These are phyloP conservation scores for Camellia lanceoleosa DNA, from an alignment of 148 eudicot genomes.

Conservation along the genomic window DNA sequence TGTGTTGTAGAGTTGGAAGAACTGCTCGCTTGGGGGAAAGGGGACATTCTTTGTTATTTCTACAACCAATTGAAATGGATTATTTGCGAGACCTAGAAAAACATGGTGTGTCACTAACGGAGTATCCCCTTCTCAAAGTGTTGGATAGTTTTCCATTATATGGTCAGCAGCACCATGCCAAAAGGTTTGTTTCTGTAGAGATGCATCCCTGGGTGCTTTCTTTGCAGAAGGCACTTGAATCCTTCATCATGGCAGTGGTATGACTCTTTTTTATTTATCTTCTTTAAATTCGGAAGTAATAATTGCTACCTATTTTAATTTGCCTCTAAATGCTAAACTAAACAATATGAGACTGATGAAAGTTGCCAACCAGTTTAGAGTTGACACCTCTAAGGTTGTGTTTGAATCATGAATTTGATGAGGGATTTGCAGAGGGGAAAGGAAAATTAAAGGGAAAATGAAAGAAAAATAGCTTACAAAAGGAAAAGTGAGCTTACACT, in stretches of 20 bases:
- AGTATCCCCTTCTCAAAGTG: constrained; percentile 73
- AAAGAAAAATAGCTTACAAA: no score
- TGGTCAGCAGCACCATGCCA: constrained; percentile 49
- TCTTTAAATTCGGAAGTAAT: neutral
- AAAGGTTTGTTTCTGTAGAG: constrained; percentile 62
- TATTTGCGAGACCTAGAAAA: constrained; percentile 76
- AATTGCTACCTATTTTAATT: neutral
- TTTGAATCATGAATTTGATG: no score
- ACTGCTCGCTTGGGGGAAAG: constrained; percentile 95
- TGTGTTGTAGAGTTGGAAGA: constrained; percentile 84
- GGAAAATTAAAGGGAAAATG: no score
- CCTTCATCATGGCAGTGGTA: constrained; percentile 57
- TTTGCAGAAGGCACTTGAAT: constrained; percentile 81
- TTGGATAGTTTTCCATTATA: constrained; percentile 65
- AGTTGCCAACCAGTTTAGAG: neutral
- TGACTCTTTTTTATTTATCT: neutral
- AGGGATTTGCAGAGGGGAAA: no score
- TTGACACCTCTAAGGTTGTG: neutral
- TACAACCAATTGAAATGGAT: constrained; percentile 81
- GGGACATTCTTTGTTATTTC: constrained; percentile 86
- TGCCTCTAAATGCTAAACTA: neutral
- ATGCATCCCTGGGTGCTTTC: constrained; percentile 85
- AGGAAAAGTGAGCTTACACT: no score
- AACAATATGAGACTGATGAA: neutral
- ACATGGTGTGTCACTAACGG: constrained; percentile 68